Evolutionary conservation across 169 alveolate species (phyloP).

Genomic region (Plasmodium knowlesi): DNA sequence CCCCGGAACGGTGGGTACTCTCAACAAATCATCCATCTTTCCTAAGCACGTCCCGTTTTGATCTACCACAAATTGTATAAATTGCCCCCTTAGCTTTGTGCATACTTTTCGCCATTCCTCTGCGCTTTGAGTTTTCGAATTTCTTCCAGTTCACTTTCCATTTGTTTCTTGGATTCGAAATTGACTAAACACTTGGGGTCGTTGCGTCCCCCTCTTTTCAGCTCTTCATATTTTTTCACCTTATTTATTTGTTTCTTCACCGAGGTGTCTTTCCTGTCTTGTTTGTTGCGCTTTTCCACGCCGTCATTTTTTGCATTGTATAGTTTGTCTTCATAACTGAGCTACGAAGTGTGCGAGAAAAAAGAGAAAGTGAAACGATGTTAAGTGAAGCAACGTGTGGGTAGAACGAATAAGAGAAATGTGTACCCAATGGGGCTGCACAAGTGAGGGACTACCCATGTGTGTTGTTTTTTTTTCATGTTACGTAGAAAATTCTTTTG

Average conservation of each 20-base stretch:
- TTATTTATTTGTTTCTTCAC: slow-evolving; percentile 52
- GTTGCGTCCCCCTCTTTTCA: slow-evolving; percentile 27
- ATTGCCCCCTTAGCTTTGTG: background rate
- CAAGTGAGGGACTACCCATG: background rate
- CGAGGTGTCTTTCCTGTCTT: slow-evolving; percentile 21
- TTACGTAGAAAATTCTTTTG: background rate
- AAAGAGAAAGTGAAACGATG: background rate
- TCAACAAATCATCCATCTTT: background rate
- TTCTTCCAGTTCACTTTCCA: slow-evolving; percentile 63
- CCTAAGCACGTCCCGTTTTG: background rate
- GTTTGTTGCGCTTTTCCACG: slow-evolving; percentile 50
- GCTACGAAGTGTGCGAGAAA: background rate
- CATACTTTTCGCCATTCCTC: background rate
- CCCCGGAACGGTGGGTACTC: background rate
- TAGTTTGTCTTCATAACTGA: slow-evolving; percentile 50
- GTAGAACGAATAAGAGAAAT: background rate
- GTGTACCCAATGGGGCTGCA: background rate
- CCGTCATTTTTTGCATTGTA: slow-evolving; percentile 67
- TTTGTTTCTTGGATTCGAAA: slow-evolving; percentile 51
- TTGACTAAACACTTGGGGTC: slow-evolving; percentile 33
- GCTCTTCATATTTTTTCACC: slow-evolving; percentile 44
- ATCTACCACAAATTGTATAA: background rate
- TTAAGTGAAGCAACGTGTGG: background rate
- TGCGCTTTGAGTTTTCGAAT: slow-evolving; percentile 44
- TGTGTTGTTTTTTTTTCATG: background rate